phyloP scores from a whole-genome alignment of 2,329 filamentous ascomycete species.

The Pseudopithomyces maydicus region DNA sequence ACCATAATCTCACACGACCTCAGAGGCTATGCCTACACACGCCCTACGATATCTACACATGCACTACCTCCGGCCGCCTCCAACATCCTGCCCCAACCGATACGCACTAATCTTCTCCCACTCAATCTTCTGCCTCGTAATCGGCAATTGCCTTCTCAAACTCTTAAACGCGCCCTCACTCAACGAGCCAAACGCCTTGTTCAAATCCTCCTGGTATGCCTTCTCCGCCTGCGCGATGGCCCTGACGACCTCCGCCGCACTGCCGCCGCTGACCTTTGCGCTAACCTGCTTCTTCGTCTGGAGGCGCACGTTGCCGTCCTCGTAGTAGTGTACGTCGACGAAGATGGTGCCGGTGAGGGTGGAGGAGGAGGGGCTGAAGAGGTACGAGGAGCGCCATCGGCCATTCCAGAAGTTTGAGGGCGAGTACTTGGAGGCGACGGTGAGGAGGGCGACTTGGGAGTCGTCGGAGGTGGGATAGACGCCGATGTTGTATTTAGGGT shows the following conservation, averaged over 20 bases:
- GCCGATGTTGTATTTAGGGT: constrained; percentile 77
- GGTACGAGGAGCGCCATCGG: constrained; percentile 90
- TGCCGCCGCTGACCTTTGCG: constrained; percentile 62
- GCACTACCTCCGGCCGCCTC: constrained; percentile 50
- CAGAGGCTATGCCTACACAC: not conserved
- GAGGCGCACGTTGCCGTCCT: constrained; percentile 95
- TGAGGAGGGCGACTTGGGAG: constrained; percentile 75
- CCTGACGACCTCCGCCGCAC: constrained; percentile 72
- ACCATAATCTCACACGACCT: not conserved
- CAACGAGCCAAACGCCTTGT: constrained; percentile 83
- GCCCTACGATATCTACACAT: no score
- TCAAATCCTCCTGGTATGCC: constrained; percentile 95
- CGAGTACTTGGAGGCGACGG: constrained; percentile 96
- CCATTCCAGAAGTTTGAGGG: constrained; percentile 99
- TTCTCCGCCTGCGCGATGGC: constrained; percentile 82
- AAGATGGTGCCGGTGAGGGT: constrained; percentile 79
- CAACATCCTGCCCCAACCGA: constrained; percentile 62
- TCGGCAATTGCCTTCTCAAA: constrained; percentile 87
- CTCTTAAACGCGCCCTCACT: constrained; percentile 96
- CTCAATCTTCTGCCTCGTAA: constrained; percentile 98
- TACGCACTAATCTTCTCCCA: constrained; percentile 99
- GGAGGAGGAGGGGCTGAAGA: constrained; percentile 70
- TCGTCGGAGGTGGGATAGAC: constrained; percentile 82
- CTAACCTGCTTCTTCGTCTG: constrained; percentile 81
- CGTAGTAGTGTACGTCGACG: constrained; percentile 98